Evolutionary conservation across 495 filamentous ascomycete species (phyloP).

Genomic region (Hypomontagnella monticulosa): DNA sequence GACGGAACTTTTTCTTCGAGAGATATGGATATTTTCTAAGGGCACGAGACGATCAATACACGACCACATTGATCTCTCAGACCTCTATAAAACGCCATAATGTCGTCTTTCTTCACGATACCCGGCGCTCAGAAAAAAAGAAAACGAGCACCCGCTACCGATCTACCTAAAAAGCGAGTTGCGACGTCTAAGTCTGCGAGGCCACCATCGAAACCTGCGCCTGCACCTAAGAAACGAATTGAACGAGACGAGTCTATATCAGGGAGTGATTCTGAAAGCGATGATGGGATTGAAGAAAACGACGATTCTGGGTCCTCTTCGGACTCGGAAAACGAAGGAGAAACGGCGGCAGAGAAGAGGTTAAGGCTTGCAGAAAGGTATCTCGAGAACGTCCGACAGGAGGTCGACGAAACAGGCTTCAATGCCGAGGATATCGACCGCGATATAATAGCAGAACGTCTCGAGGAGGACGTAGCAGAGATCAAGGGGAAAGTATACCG

Average conservation of each 20-base stretch:
- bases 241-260: conserved; percentile 82
- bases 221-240: conserved; percentile 66
- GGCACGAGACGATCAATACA: conserved; percentile 30
- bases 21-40: conserved; percentile 37
- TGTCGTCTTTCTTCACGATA: conserved; percentile 89
- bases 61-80: conserved; percentile 26
- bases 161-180: conserved; percentile 57
- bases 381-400: conserved; percentile 84
- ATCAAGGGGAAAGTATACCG: conserved; percentile 90
- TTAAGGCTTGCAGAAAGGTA: conserved; percentile 92
- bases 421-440: conserved; percentile 93
- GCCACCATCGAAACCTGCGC: conserved; percentile 49
- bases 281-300: conserved; percentile 52
- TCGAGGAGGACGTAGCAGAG: conserved; percentile 93
- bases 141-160: conserved; percentile 63
- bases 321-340: conserved; percentile 67
- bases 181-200: conserved; percentile 51
- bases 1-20: conserved; percentile 35
- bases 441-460: conserved; percentile 86
- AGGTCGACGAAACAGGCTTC: conserved; percentile 82
- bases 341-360: conserved; percentile 88
- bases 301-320: conserved; percentile 57
- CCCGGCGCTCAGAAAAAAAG: conserved; percentile 82
- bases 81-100: conserved; percentile 44
- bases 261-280: conserved; percentile 80